Evolutionary conservation across 2,329 filamentous ascomycete genomes (phyloP).

Genomic region (Juglanconis oblonga): DNA sequence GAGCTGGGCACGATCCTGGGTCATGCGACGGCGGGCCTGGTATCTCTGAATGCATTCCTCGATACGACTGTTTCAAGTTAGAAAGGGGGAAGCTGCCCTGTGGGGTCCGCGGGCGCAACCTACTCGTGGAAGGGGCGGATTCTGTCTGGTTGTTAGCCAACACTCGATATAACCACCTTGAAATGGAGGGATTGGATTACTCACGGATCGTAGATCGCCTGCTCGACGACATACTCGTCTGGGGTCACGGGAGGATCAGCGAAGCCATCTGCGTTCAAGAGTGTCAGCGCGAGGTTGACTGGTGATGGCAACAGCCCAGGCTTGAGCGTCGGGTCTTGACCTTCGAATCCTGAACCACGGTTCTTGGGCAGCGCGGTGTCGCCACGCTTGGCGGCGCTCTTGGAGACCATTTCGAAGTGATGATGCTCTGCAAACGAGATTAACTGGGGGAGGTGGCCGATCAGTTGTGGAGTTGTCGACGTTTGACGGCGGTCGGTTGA

Average conservation of each 20-base stretch:
- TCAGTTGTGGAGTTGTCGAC: background rate
- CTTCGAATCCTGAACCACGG: constrained; percentile 67
- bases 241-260: constrained; percentile 77
- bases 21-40: constrained; percentile 71
- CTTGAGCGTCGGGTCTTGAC: constrained; percentile 31
- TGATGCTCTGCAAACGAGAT: background rate
- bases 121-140: constrained; percentile 57
- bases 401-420: constrained; percentile 19
- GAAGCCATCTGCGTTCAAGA: constrained; percentile 58
- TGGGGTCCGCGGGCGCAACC: background rate
- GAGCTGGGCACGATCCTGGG: constrained; percentile 55
- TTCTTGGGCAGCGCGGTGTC: constrained; percentile 40
- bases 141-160: constrained; percentile 33
- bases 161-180: background rate
- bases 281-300: background rate
- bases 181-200: constrained; percentile 26
- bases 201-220: constrained; percentile 63
- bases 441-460: background rate
- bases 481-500: background rate
- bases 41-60: constrained; percentile 83
- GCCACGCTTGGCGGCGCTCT: constrained; percentile 31
- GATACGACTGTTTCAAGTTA: constrained; percentile 59
- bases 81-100: background rate
- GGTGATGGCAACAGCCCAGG: background rate
- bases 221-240: constrained; percentile 63